These are phyloP conservation scores for Diaporthe helianthi DNA, from an alignment of 2,329 filamentous ascomycete genomes.

Conservation along the genomic window DNA sequence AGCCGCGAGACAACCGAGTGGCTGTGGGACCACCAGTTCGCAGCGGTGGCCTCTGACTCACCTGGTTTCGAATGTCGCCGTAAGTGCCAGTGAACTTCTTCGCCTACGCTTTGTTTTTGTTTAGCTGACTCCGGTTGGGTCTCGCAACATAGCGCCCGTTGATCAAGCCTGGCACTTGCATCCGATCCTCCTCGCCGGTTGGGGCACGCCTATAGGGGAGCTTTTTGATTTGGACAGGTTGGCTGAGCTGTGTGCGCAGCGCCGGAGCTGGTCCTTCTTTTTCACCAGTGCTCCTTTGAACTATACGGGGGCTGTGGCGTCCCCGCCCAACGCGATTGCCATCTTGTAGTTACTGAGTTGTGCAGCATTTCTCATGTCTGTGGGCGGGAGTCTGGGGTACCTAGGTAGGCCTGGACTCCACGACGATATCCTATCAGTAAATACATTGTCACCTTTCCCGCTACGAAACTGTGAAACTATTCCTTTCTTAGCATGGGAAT, in stretches of 20 bases:
- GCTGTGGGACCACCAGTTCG: slow-evolving; percentile 2
- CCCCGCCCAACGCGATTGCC: not conserved
- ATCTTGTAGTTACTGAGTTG: not conserved
- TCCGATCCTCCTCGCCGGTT: not conserved
- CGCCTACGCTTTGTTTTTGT: accelerated
- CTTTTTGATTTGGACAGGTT: not conserved
- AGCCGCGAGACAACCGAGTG: not conserved
- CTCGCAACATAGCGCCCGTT: not conserved
- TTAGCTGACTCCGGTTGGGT: not conserved
- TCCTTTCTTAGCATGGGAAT: too few relatives aligned
- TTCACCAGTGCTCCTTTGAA: slow-evolving; percentile 6
- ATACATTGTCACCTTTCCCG: too few relatives aligned
- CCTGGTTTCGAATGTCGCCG: slow-evolving; percentile 4
- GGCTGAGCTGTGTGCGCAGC: not conserved
- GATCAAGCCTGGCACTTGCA: slow-evolving; percentile 2
- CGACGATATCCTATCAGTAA: too few relatives aligned
- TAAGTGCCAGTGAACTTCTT: not conserved
- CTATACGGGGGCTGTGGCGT: slow-evolving; percentile 2
- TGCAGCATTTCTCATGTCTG: too few relatives aligned
- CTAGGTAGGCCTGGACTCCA: too few relatives aligned
- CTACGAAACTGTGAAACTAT: too few relatives aligned
- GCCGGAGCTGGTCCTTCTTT: slow-evolving; percentile 4
- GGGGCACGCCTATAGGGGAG: slow-evolving; percentile 3
- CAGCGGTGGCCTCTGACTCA: not conserved
- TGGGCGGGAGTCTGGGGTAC: not conserved